phyloP scores from a whole-genome alignment of 805 yeast species.

The Saturnispora ahearnii region DNA sequence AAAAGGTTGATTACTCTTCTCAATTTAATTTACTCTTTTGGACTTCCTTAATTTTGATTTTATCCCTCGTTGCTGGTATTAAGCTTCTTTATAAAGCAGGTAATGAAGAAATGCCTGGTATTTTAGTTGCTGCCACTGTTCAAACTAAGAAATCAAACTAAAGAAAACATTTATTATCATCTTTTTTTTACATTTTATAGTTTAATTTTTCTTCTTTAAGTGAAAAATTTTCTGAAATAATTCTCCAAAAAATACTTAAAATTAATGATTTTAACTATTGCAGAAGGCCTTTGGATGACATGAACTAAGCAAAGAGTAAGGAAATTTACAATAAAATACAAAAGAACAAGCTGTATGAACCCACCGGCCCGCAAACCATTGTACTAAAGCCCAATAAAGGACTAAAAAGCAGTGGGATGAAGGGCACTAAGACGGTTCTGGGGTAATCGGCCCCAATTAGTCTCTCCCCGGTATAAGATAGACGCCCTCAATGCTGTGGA shows the following conservation, averaged over 20 bases:
- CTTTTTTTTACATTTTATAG: not conserved
- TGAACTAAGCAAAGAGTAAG: no score
- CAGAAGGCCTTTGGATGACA: no score
- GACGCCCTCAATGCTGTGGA: slow-evolving; percentile 8
- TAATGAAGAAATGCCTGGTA: slow-evolving; percentile 57
- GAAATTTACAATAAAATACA: not conserved
- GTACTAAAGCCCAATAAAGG: slow-evolving; percentile 1
- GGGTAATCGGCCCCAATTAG: slow-evolving; percentile 25
- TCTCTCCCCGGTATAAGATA: slow-evolving; percentile 46
- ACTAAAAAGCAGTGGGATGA: slow-evolving; percentile 26
- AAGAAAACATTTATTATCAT: not conserved
- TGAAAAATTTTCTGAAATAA: not conserved
- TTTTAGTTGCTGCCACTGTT: slow-evolving; percentile 50
- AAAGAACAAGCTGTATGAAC: slow-evolving; percentile 37
- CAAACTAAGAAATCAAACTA: slow-evolving; percentile 31
- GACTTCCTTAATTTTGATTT: slow-evolving; percentile 43
- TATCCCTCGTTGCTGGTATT: slow-evolving; percentile 41
- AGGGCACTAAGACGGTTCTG: slow-evolving; percentile 63
- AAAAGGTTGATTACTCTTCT: slow-evolving; percentile 56
- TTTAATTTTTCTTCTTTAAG: not conserved
- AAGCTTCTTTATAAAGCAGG: slow-evolving; percentile 48
- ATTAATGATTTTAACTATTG: no score
- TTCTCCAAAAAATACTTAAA: not conserved
- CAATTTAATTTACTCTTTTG: slow-evolving; percentile 64
- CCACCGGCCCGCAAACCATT: slow-evolving; percentile 55